phyloP scores from a whole-genome alignment of 805 yeast species.

The Wilhelminamyces savonicus region DNA sequence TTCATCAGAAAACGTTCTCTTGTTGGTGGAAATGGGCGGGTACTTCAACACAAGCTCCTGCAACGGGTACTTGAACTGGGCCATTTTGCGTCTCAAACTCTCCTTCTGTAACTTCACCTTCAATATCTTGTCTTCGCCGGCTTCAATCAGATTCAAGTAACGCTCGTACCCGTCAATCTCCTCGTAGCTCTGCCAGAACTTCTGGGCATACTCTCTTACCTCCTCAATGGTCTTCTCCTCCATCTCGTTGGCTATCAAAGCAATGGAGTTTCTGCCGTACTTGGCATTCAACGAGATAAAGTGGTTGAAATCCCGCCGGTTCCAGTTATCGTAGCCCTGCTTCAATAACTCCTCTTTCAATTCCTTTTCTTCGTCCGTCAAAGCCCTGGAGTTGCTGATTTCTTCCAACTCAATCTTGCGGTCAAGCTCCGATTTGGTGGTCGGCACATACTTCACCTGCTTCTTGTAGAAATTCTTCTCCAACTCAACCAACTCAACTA shows the following conservation, averaged over 20 bases:
- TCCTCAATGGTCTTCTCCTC: slow-evolving; percentile 80
- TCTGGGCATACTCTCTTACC: slow-evolving; percentile 66
- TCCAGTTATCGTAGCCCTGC: slow-evolving; percentile 79
- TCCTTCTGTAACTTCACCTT: slow-evolving; percentile 68
- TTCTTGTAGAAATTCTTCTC: slow-evolving; percentile 76
- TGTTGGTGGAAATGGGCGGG: slow-evolving; percentile 66
- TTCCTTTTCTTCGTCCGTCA: slow-evolving; percentile 75
- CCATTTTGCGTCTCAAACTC: slow-evolving; percentile 67
- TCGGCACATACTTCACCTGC: slow-evolving; percentile 59
- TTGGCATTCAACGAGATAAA: slow-evolving; percentile 70
- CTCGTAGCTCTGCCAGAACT: slow-evolving; percentile 73
- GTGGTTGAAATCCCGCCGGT: slow-evolving; percentile 79
- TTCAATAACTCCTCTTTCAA: slow-evolving; percentile 51
- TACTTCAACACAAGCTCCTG: slow-evolving; percentile 66
- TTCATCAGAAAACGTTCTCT: slow-evolving; percentile 68
- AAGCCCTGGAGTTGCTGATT: slow-evolving; percentile 68
- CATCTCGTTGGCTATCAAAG: slow-evolving; percentile 69
- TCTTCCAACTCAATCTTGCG: slow-evolving; percentile 61
- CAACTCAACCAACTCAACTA: slow-evolving; percentile 69
- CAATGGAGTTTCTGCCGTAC: slow-evolving; percentile 72
- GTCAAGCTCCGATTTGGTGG: slow-evolving; percentile 30
- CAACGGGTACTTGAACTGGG: slow-evolving; percentile 67
- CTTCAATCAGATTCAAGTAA: slow-evolving; percentile 72
- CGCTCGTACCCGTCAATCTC: slow-evolving; percentile 88
- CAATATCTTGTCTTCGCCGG: slow-evolving; percentile 79